Evolutionary conservation across 306 rosid species (phyloP), one percentile per base, ranked within the genome.

Genomic region (Gastrolobium bilobum): DNA sequence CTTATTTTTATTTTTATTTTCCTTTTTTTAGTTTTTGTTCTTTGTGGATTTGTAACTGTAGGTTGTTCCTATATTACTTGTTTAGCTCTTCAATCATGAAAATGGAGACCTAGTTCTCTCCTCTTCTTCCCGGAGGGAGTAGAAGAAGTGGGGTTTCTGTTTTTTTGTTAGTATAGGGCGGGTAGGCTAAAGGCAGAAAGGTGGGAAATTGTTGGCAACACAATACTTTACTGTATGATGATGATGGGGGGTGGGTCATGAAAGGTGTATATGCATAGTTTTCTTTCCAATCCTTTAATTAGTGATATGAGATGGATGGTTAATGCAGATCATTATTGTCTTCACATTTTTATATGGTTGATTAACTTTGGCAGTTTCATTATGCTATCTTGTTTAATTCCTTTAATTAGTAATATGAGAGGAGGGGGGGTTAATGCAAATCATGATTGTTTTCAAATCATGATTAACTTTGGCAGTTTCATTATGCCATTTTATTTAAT

Each of bases 251-350:
- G 84, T 69, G 91, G 90, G 88, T 76, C 73, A 76, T 82, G 86
- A 89, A 84, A 90, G 94, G 90, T 91, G 94, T 89, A 87, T 84
- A 87, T 93, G 91, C 86, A 89, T 85, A 93, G 89, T 85, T 87
- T 86, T 85, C 42, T 80, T 75, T 81, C 44, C 26, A 75, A 81
- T 82, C 87, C 87, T 88, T 90, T 81, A 80, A 78, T 79, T 73
- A 90, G 88, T 89, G 78, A 87, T 84, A 84, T 82, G 93, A 86
- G 82, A 81, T 56, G 85, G 86, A 84, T 20, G 79, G 92, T 80
- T 78, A 83, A 79, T 87, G 91, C 90, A 84, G 78, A 86, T 90
- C 91, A 82, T 87, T 83, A 84, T 83, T 88, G 86, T 89, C 90
- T 86, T 75, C 71, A 72, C 84, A 84, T 69, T 84, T 80, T 82